phyloP scores from a whole-genome alignment of 805 yeast species.

The Starmerella apis region DNA sequence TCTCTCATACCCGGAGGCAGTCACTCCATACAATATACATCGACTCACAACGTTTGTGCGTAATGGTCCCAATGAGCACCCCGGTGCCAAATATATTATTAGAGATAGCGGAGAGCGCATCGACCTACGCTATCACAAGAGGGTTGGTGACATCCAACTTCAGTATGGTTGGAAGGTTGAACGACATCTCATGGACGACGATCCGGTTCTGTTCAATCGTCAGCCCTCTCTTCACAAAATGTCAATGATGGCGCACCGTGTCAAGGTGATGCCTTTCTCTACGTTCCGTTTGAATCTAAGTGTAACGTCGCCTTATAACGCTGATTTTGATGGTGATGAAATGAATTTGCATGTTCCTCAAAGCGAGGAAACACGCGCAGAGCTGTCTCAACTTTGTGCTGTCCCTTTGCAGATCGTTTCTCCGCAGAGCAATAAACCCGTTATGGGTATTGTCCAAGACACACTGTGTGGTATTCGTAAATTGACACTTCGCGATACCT shows the following conservation, averaged over 20 bases:
- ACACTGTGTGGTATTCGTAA: constrained; percentile 95
- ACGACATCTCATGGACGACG: constrained; percentile 94
- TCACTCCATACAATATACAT: constrained; percentile 94
- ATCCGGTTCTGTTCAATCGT: constrained; percentile 95
- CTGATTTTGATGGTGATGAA: constrained; percentile 99
- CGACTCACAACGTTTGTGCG: constrained; percentile 84
- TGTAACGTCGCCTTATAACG: constrained; percentile 98
- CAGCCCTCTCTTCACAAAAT: constrained; percentile 98
- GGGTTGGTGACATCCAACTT: constrained; percentile 95
- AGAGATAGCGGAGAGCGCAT: constrained; percentile 99
- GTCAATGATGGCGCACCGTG: constrained; percentile 99
- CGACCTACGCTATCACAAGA: constrained; percentile 89
- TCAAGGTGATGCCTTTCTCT: constrained; percentile 96
- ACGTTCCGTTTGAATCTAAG: constrained; percentile 93
- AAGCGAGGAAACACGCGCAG: constrained; percentile 95
- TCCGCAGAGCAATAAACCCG: constrained; percentile 97
- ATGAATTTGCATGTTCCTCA: constrained; percentile 99
- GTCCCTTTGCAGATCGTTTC: constrained; percentile 97
- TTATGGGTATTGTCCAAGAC: constrained; percentile 99
- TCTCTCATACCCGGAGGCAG: constrained; percentile 91
- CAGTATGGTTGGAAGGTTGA: constrained; percentile 99
- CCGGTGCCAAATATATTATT: constrained; percentile 97
- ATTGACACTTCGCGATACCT: constrained; percentile 82
- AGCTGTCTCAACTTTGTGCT: constrained; percentile 85
- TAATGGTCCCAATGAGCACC: constrained; percentile 98